Conservation (phyloP, 345 rosid genomes). For the Sonneratia caseolaris region DNA sequence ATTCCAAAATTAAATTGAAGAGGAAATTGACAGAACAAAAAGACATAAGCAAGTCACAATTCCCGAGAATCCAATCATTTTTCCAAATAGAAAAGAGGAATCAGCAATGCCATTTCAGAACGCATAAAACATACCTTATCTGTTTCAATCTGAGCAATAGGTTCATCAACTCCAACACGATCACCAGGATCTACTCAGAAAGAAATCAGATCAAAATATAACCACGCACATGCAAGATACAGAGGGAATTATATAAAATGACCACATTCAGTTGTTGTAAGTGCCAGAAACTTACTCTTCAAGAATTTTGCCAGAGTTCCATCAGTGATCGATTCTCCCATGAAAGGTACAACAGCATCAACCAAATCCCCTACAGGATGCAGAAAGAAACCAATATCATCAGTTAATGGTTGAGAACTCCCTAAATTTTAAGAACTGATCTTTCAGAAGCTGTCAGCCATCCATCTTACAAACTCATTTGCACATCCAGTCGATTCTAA, state of each 20-base stretch:
- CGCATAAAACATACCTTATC: constrained; percentile 53
- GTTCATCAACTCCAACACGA: constrained; percentile 71
- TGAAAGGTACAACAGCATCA: constrained; percentile 71
- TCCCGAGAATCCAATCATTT: too few relatives aligned
- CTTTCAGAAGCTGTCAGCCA: too few relatives aligned
- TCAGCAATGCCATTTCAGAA: too few relatives aligned
- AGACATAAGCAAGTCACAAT: background rate
- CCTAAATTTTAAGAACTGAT: too few relatives aligned
- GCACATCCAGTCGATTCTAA: too few relatives aligned
- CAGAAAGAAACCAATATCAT: too few relatives aligned
- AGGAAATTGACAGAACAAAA: background rate
- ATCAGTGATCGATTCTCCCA: constrained; percentile 87
- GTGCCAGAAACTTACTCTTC: constrained; percentile 42
- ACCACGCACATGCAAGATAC: background rate
- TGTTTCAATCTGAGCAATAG: constrained; percentile 95
- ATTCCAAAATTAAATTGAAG: too few relatives aligned
- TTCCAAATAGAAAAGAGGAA: too few relatives aligned
- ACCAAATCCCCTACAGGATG: constrained; percentile 41
- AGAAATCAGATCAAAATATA: background rate
- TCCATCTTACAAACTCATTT: too few relatives aligned
- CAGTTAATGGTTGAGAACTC: too few relatives aligned
- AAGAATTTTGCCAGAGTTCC: constrained; percentile 65
- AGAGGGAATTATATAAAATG: too few relatives aligned
- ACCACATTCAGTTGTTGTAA: too few relatives aligned
- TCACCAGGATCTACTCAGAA: constrained; percentile 75